Evolutionary conservation across 169 alveolate species (phyloP), one percentile per base, ranked within the genome.

Genomic region (Cryptosporidium viatorum): DNA sequence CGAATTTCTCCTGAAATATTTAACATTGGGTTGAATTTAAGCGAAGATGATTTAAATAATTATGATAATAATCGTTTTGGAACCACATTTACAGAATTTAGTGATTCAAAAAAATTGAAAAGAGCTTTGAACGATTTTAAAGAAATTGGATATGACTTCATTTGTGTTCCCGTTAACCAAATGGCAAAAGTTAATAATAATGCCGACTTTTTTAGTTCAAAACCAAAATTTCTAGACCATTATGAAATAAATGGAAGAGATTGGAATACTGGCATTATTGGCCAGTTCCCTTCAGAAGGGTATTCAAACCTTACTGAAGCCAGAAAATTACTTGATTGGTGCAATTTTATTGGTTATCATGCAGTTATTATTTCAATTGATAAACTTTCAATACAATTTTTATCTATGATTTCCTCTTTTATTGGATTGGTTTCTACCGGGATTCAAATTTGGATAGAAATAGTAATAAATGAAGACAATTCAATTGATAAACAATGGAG

Each of bases 301-400:
- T 31, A 60, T 10, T 37, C 37, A n/a, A 50, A 41, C 14, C 26
- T 43, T 9, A 9, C 16, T 59, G 58, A 80, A 55, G 26, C 52
- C 29, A 65, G n/a, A 10, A 37, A 31, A 10, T 48, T 80, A 60
- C 29, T 80, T 35, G 80, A 65, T 8, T 80, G 89, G 89, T 59
- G 89, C 41, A 45, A 41, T n/a, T 80, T 60, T 80, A 26, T 80
- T 48, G 89, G 89, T 9, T 80, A 80, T 80, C 75, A 80, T 67
- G 89, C 89, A 10, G 18, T 80, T 35, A 12, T 80, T 10, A 21
- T 80, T 45, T 21, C 60, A 16, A 80, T 80, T 29, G 65, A 43
- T 4, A 0, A 59, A 14, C 48, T 80, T 37, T 80, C 89, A 14
- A 41, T 65, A 14, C 16, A 65, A 1, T 41, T 80, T 26, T 33